Conservation (phyloP, 2,329 filamentous ascomycete genomes). For the Clarireedia monteithiana region DNA sequence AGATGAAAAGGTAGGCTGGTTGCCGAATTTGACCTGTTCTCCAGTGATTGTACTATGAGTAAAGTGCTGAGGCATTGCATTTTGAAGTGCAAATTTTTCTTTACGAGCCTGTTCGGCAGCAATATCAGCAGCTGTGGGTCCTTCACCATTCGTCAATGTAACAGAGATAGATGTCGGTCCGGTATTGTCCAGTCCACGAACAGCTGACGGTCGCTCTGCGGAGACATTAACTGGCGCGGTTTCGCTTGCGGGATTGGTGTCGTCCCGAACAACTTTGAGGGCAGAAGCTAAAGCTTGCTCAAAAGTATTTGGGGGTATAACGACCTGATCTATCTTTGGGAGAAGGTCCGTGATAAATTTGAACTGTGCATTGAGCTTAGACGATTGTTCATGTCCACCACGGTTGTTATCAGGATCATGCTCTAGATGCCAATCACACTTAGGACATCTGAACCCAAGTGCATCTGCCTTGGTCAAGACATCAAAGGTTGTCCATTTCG, state of each 20-base stretch:
- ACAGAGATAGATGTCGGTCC: slow-evolving; percentile 63
- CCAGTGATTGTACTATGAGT: slow-evolving; percentile 61
- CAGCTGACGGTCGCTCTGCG: slow-evolving; percentile 53
- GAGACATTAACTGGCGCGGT: slow-evolving; percentile 50
- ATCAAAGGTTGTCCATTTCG: slow-evolving; percentile 85
- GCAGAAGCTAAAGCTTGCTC: slow-evolving; percentile 58
- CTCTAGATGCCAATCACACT: slow-evolving; percentile 59
- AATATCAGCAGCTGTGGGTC: slow-evolving; percentile 59
- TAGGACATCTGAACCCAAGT: slow-evolving; percentile 73
- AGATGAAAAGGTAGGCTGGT: slow-evolving; percentile 31
- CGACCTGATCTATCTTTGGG: slow-evolving; percentile 66
- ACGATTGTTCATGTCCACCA: slow-evolving; percentile 65
- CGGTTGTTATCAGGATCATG: slow-evolving; percentile 60
- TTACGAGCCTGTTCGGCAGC: slow-evolving; percentile 57
- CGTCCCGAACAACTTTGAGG: slow-evolving; percentile 57
- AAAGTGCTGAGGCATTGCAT: slow-evolving; percentile 65
- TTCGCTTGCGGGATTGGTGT: slow-evolving; percentile 55
- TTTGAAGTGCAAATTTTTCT: slow-evolving; percentile 58
- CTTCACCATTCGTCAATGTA: slow-evolving; percentile 58
- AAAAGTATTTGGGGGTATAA: slow-evolving; percentile 68
- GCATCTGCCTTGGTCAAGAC: slow-evolving; percentile 65
- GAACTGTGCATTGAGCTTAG: slow-evolving; percentile 70
- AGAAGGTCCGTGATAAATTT: slow-evolving; percentile 70
- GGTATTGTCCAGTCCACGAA: slow-evolving; percentile 59
- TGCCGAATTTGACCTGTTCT: slow-evolving; percentile 45